Percentiles rank a stretch among this genome's conserved stretches.
phyloP scores from a whole-genome alignment of 257 asterid species.

The Mentha longifolia region DNA sequence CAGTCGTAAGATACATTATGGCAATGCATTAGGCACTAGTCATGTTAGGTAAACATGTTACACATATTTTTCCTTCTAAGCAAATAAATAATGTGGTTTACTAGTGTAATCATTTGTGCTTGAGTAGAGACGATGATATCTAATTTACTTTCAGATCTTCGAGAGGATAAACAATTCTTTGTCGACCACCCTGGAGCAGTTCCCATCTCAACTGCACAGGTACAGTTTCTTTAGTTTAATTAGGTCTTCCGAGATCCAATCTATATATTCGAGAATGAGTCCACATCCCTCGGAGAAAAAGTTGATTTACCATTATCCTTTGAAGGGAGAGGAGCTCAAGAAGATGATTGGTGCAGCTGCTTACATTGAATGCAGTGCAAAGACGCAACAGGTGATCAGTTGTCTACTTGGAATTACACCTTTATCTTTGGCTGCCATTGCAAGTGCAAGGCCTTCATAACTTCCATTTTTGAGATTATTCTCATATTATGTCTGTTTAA shows the following conservation, averaged over 20 bases:
- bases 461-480: constrained; percentile 12
- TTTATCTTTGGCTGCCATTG: neutral
- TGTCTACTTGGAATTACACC: constrained; percentile 18
- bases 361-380: constrained; percentile 84
- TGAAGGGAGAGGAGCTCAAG: constrained; percentile 86
- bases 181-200: constrained; percentile 64
- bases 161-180: constrained; percentile 65
- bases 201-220: constrained; percentile 66
- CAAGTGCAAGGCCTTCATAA: neutral
- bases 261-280: neutral
- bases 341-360: constrained; percentile 76
- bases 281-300: constrained; percentile 3
- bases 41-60: neutral
- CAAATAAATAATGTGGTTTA: constrained; percentile 1
- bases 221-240: constrained; percentile 23
- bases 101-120: constrained; percentile 1
- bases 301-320: constrained; percentile 32
- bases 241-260: neutral
- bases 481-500: constrained; percentile 4
- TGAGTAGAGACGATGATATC: constrained; percentile 17
- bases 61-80: neutral
- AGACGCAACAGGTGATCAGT: constrained; percentile 67
- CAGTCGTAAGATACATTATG: constrained; percentile 12
- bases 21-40: neutral
- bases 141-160: constrained; percentile 51